A percentile compares a stretch with the other conserved stretches of the same genome.
Conservation (phyloP, 1,284 basidiomycete genomes). For the Moniliophthora roreri region DNA sequence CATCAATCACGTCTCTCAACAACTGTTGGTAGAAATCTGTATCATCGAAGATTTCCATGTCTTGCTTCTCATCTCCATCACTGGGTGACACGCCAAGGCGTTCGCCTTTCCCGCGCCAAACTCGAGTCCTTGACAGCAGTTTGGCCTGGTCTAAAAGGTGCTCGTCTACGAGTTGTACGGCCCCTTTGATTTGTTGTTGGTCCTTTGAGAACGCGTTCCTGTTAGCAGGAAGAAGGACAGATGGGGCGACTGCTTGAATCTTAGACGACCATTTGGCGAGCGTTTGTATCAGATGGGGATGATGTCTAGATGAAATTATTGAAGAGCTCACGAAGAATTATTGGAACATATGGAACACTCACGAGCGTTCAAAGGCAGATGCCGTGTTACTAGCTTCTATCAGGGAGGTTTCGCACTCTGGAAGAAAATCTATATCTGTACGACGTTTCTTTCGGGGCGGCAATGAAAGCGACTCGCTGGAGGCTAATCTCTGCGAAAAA, state of each 20-base stretch:
- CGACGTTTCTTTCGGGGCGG: conserved; percentile 64
- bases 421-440: conserved; percentile 32
- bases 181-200: conserved; percentile 51
- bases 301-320: conserved; percentile 45
- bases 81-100: conserved; percentile 37
- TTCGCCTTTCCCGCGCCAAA: conserved; percentile 44
- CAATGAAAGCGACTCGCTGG: conserved; percentile 42
- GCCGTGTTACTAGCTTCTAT: conserved; percentile 43
- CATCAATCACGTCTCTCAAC: conserved; percentile 85
- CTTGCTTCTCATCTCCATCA: conserved; percentile 24
- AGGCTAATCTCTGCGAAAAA: conserved; percentile 41
- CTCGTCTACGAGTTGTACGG: conserved; percentile 75
- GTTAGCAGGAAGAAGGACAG: conserved; percentile 68
- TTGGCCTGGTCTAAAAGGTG: conserved; percentile 56
- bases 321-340: conserved; percentile 2
- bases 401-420: conserved; percentile 42
- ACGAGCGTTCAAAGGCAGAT: conserved; percentile 58
- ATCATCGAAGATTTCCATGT: conserved; percentile 76
- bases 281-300: conserved; percentile 71
- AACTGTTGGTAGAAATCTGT: conserved; percentile 91
- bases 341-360: conserved; percentile 26
- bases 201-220: conserved; percentile 61
- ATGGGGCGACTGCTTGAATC: conserved; percentile 85
- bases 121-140: conserved; percentile 57
- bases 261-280: conserved; percentile 92